These are phyloP conservation scores for Halteria grandinella DNA, from an alignment of 73 alveolate genomes.

Conservation along the genomic window DNA sequence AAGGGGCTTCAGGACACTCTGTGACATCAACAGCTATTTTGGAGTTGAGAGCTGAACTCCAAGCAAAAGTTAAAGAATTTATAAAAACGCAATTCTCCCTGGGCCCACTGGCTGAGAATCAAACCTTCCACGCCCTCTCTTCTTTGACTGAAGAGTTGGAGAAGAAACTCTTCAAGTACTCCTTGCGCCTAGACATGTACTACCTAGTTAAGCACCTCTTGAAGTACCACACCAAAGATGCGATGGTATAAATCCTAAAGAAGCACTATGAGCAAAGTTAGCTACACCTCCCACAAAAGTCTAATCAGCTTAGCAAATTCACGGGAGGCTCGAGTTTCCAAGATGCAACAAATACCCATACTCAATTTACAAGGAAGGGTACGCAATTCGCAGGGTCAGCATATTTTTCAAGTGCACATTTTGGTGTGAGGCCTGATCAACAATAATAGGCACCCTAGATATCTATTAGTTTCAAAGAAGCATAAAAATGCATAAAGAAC, in stretches of 20 bases:
- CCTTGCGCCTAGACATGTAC: conserved; percentile 20
- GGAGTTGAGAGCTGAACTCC: neutral
- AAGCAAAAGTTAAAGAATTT: neutral
- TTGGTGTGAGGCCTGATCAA: neutral
- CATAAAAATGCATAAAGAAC: neutral
- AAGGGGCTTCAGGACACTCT: no score
- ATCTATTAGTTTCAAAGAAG: neutral
- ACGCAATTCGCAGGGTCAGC: neutral
- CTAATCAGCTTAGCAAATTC: neutral
- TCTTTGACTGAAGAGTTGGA: conserved; percentile 2
- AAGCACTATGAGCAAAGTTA: conserved; percentile 22
- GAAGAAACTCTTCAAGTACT: neutral
- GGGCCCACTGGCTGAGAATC: neutral
- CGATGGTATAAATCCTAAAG: neutral
- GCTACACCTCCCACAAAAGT: no score
- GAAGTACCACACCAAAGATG: conserved; percentile 27
- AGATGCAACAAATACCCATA: neutral
- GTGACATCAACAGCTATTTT: neutral
- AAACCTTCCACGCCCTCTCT: neutral
- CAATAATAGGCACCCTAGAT: neutral
- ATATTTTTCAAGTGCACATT: neutral
- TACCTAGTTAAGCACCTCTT: conserved; percentile 18
- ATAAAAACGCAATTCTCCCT: neutral
- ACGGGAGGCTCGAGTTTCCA: conserved; percentile 1
- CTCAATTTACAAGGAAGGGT: neutral